These are phyloP conservation scores for Cystofilobasidium capitatum DNA, from an alignment of 768 basidiomycete genomes.

Conservation along the genomic window DNA sequence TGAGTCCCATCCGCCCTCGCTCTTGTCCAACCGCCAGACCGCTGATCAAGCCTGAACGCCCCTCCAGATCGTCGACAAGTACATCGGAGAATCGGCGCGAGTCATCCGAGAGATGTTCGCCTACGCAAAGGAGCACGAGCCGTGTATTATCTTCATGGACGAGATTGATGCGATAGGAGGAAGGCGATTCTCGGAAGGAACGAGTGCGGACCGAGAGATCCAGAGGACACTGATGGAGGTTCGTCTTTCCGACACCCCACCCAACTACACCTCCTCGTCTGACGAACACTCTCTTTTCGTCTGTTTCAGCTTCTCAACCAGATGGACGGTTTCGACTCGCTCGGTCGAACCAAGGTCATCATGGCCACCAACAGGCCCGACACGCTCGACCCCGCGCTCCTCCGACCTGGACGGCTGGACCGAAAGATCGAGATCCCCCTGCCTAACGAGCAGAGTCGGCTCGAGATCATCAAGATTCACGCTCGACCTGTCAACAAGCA, in stretches of 20 bases:
- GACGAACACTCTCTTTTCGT: neutral
- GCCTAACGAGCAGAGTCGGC: constrained; percentile 89
- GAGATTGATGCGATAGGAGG: constrained; percentile 88
- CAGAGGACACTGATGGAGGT: constrained; percentile 98
- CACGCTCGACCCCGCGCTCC: constrained; percentile 89
- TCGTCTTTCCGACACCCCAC: constrained; percentile 26
- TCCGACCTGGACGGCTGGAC: constrained; percentile 91
- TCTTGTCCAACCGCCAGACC: neutral
- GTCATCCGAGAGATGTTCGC: constrained; percentile 98
- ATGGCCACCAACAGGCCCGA: constrained; percentile 99
- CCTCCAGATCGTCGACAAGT: constrained; percentile 49
- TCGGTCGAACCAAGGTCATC: constrained; percentile 90
- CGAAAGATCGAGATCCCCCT: constrained; percentile 96
- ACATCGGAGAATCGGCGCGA: constrained; percentile 94
- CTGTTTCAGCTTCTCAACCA: constrained; percentile 76
- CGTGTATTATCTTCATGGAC: constrained; percentile 96
- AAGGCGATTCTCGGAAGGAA: constrained; percentile 80
- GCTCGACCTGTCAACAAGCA: constrained; percentile 85
- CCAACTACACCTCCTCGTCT: neutral
- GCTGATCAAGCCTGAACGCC: neutral
- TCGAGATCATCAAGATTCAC: constrained; percentile 97
- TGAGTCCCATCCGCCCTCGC: constrained; percentile 48
- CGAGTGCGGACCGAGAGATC: constrained; percentile 95
- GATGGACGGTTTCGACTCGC: constrained; percentile 98
- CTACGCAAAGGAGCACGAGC: constrained; percentile 93